Conservation (phyloP, 495 filamentous ascomycete genomes). For the Penicillium samsonianum region DNA sequence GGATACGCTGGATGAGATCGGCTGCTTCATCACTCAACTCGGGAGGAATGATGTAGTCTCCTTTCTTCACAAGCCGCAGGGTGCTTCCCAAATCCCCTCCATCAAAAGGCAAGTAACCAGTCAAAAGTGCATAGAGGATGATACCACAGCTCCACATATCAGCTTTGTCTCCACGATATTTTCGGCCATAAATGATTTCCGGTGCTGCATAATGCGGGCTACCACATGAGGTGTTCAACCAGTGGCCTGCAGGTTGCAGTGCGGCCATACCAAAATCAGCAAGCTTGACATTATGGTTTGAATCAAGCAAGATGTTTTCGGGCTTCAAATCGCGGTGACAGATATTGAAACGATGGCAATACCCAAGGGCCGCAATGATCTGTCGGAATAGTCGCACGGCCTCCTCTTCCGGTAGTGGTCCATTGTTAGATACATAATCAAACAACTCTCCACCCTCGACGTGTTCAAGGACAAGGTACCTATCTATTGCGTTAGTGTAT, state of each 20-base stretch:
- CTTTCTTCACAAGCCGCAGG: slow-evolving; percentile 66
- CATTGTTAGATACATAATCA: slow-evolving; percentile 68
- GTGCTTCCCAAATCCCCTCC: slow-evolving; percentile 59
- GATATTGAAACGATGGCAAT: slow-evolving; percentile 90
- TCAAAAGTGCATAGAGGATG: slow-evolving; percentile 81
- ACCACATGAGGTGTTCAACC: slow-evolving; percentile 85
- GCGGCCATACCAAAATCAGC: slow-evolving; percentile 98
- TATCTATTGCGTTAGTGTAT: slow-evolving; percentile 33
- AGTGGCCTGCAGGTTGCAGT: slow-evolving; percentile 74
- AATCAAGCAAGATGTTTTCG: slow-evolving; percentile 89
- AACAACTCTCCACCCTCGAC: slow-evolving; percentile 91
- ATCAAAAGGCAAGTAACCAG: slow-evolving; percentile 80
- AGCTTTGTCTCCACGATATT: slow-evolving; percentile 78
- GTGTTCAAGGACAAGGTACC: slow-evolving; percentile 96
- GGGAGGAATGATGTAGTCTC: slow-evolving; percentile 69
- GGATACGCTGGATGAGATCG: slow-evolving; percentile 73
- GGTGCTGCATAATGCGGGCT: slow-evolving; percentile 96
- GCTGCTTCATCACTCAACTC: slow-evolving; percentile 69
- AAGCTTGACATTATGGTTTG: slow-evolving; percentile 74
- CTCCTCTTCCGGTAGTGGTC: slow-evolving; percentile 72
- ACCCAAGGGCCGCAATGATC: slow-evolving; percentile 86
- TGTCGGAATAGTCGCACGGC: slow-evolving; percentile 87
- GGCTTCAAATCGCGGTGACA: slow-evolving; percentile 96
- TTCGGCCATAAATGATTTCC: slow-evolving; percentile 70
- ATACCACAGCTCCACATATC: slow-evolving; percentile 97